Base-by-base conservation (phyloP, 2,329 filamentous ascomycete species). In the Exophiala lecanii-corni region DNA sequence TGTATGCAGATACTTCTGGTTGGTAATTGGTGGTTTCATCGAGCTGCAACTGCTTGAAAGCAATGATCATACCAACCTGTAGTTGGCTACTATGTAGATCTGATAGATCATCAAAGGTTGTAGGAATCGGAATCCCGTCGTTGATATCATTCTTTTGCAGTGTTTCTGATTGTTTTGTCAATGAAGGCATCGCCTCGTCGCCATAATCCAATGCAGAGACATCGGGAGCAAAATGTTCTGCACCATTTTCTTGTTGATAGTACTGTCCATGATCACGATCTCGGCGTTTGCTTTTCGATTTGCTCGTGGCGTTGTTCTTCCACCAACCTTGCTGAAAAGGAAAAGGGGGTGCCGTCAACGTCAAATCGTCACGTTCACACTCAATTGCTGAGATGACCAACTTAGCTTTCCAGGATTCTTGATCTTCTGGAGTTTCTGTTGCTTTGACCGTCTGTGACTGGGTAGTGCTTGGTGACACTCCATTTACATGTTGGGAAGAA, bases 271-370 rank as follows among this genome's bases (percentile, higher is more conserved):
- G 32, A 30, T 49, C 49, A n/a, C 49, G 49, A 18, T 33, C 31
- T 17, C 39, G 40, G 3, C 45, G 36, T 26, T 51, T 51, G 34
- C 41, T 44, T 16, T 41, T 48, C 13, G 25, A 39, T 10, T 9
- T 67, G 66, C 54, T 75, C 75, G 47, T 73, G 70, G 54, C 78
- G 77, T 57, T 75, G 79, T 42, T 58, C 57, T 55, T 65, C 54
- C 60, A 50, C 91, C 89, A 96, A 35, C 86, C 78, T 62, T 96
- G 89, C 12, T 85, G 72, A 62, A 96, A 96, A 0, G 89, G 89
- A 58, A 94, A 96, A 0, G 89, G 86, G 0, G 91, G 89, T 23
- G 86, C 76, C 40, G 77, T 84, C 34, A 94, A 70, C 21, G 75
- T 68, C 28, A 87, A 67, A 4, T 73, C 76, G 20, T 85, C 76